Evolutionary conservation across 768 basidiomycete species (phyloP), one percentile per base, ranked within the genome.

Genomic region (Suillus variegatus): DNA sequence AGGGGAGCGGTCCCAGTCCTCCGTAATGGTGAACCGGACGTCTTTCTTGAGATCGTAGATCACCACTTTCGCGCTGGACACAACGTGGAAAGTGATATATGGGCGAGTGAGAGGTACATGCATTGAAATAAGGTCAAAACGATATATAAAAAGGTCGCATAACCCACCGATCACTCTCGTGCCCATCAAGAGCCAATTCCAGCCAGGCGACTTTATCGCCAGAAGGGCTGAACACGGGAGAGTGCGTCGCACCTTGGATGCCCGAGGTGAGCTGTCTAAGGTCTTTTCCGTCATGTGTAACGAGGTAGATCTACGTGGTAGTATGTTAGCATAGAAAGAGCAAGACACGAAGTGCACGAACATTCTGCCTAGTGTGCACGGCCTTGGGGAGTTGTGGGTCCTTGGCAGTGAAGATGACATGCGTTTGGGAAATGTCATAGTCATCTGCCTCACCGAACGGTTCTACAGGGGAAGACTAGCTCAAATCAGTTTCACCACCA

Each of bases 321-420:
- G 22, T 49, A 12, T 47, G 60, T 68, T 52, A 46, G 57, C 66
- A 32, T 10, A 32, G 47, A n/a, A 55, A 13, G 6, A 14, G 55
- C 44, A 54, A 38, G 40, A 43, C 32, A 60, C 28, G n/a, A 18
- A 38, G 18, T 38, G 38, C 47, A 40, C 72, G 49, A 47, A 96
- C 91, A 70, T 96, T 89, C 73, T 94, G 91, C 70, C 93, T 93
- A 2, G 97, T 98, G 77, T 98, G 95, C 83, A 83, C 88, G 0
- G 95, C 91, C 51, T 85, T 82, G 14, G 88, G 87, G 20, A 96
- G 83, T 62, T 82, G 71, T 1, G 93, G 91, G 70, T 97, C 93
- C 73, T 96, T 95, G 61, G 94, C 82, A 6, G 94, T 94, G 73
- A 97, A 92, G 43, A 94, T 83, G 63, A 99, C 85, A 64, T 89